Percentiles rank a stretch among this genome's conserved stretches.
Conservation (phyloP, 1,139 yeast genomes). For the Magnusiomyces paraingens region DNA sequence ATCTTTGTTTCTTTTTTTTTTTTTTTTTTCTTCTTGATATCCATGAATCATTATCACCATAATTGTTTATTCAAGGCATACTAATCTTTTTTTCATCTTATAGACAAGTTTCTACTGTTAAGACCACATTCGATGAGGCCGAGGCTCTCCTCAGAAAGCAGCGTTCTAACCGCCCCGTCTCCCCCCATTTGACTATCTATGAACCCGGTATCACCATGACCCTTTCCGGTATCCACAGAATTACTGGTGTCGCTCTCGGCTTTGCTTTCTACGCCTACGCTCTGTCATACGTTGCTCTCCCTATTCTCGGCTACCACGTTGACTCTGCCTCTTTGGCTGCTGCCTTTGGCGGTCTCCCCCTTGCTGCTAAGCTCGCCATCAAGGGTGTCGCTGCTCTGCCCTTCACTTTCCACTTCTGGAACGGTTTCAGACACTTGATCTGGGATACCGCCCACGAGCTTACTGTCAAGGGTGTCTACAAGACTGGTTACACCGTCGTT, state of each 20-base stretch:
- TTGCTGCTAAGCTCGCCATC: conserved; percentile 50
- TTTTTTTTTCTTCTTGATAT: too few relatives aligned
- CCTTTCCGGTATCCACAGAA: conserved; percentile 76
- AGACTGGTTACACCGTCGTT: conserved; percentile 81
- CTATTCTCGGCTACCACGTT: conserved; percentile 52
- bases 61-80: neutral
- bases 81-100: conserved; percentile 5
- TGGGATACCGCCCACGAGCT: conserved; percentile 87
- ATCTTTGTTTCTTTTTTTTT: neutral
- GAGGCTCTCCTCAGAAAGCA: conserved; percentile 69
- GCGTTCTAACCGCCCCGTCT: conserved; percentile 79
- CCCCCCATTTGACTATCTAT: conserved; percentile 88
- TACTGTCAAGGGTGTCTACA: conserved; percentile 78
- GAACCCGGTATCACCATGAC: conserved; percentile 83
- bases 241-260: conserved; percentile 81
- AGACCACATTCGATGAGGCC: conserved; percentile 58
- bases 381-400: conserved; percentile 75
- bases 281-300: conserved; percentile 64
- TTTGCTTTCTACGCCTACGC: conserved; percentile 68
- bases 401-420: conserved; percentile 76
- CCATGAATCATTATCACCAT: neutral
- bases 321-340: conserved; percentile 56
- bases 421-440: conserved; percentile 85
- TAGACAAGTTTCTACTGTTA: conserved; percentile 48
- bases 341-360: conserved; percentile 47